phyloP scores from a whole-genome alignment of 2,329 filamentous ascomycete genomes.

The Alternaria incomplexa region DNA sequence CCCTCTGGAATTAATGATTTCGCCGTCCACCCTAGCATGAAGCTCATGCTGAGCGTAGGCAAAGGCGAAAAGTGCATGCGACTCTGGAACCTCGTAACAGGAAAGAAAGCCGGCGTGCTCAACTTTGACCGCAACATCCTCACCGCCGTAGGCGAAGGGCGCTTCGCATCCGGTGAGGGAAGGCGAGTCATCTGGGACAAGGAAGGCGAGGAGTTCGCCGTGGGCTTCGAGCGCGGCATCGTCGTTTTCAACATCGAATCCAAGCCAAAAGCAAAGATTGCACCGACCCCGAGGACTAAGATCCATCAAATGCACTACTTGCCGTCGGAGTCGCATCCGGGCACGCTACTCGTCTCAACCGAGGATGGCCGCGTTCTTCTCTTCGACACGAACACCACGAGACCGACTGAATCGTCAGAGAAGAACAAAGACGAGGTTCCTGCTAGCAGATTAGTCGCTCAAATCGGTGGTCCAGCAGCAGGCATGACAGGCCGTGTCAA shows the following conservation, averaged over 20 bases:
- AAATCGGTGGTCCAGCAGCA: conserved; percentile 75
- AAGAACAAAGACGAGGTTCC: conserved; percentile 61
- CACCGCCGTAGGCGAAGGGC: conserved; percentile 75
- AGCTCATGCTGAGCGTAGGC: conserved; percentile 92
- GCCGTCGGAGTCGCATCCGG: conserved; percentile 54
- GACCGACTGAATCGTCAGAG: conserved; percentile 38
- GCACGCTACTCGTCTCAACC: conserved; percentile 78
- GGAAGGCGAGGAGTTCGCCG: conserved; percentile 80
- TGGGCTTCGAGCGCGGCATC: conserved; percentile 85
- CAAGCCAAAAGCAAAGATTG: conserved; percentile 75
- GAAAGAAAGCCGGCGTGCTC: conserved; percentile 91
- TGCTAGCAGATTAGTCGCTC: conserved; percentile 67
- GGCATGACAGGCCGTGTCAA: conserved; percentile 79
- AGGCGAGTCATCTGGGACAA: conserved; percentile 80
- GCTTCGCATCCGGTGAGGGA: conserved; percentile 81
- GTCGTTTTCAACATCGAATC: conserved; percentile 90
- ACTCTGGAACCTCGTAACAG: conserved; percentile 95
- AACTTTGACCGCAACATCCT: conserved; percentile 80
- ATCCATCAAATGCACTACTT: conserved; percentile 83
- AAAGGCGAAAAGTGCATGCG: conserved; percentile 91
- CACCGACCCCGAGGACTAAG: conserved; percentile 74
- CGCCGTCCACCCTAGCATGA: conserved; percentile 93
- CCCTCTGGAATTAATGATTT: conserved; percentile 94
- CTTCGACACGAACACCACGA: conserved; percentile 70
- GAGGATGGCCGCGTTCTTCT: conserved; percentile 90